Base-by-base conservation (phyloP, 805 yeast species). In the Wickerhamomyces alni region DNA sequence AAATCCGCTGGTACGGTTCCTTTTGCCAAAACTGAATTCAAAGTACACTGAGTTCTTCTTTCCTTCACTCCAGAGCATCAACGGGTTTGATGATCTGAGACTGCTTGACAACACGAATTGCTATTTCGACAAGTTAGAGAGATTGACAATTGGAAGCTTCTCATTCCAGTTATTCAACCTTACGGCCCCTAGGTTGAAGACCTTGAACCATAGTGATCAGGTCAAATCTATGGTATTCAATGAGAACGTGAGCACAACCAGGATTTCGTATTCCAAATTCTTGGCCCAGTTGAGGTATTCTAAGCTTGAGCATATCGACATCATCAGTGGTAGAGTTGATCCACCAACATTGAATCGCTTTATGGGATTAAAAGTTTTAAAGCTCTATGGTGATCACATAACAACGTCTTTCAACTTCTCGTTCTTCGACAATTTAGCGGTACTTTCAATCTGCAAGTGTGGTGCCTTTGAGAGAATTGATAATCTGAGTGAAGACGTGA, bases 31-130 rank as follows among this genome's bases (percentile, higher is more conserved):
- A 34, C 30, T 33, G 37, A 49, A 51, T 16, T 48, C 54, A 3
- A 3, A 21, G 3, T 47, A 27, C 18, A 41, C 51, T 2, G 55
- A 51, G 36, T 47, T 48, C 25, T 44, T 30, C 36, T 40, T 51
- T 33, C 54, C 55, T 2, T 29, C 21, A 5, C 30, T 41, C 1
- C 27, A 30, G 2, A 17, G 33, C 16, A 49, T 51, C 21, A 43
- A 44, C 21, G 52, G 45, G 3, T 51, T 41, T 32, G 52, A 51
- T 31, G 55, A 51, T 22, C 28, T 51, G 4, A 34, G 55, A 30
- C 16, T 47, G n/a, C 18, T 51, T n/a, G 55, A 51, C 19, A 48
- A 51, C 33, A 49, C 54, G 5, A 35, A 45, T 7, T 51, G 55
- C 19, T 45, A 44, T 33, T 47, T 51, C 35, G 39, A 40, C 18